These are phyloP conservation scores for Colletotrichum musicola DNA, from an alignment of 2,329 filamentous ascomycete genomes.

Conservation along the genomic window DNA sequence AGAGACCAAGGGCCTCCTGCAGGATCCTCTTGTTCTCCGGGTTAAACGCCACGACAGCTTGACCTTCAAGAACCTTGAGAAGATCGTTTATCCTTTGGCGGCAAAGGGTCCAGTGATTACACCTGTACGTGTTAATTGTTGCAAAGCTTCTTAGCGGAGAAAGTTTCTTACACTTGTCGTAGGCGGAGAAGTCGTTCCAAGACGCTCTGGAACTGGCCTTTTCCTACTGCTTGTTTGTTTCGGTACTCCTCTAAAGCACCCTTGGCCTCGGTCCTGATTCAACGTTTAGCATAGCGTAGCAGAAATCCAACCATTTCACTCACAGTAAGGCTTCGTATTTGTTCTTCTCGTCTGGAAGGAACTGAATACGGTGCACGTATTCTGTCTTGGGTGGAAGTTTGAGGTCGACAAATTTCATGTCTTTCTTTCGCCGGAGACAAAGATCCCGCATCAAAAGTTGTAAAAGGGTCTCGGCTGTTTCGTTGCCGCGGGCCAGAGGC, in stretches of 20 bases:
- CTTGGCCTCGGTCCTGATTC: conserved; percentile 75
- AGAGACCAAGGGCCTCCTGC: conserved; percentile 80
- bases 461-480: conserved; percentile 72
- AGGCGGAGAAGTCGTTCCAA: conserved; percentile 86
- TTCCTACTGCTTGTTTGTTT: conserved; percentile 54
- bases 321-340: conserved; percentile 82
- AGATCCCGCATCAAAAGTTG: conserved; percentile 84
- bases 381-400: conserved; percentile 83
- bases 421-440: conserved; percentile 84
- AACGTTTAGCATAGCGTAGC: conserved; percentile 41
- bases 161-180: conserved; percentile 72
- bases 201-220: conserved; percentile 77
- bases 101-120: conserved; percentile 90
- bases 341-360: conserved; percentile 78
- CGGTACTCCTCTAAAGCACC: conserved; percentile 75
- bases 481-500: conserved; percentile 70
- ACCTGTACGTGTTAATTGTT: conserved; percentile 57
- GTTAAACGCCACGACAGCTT: conserved; percentile 77
- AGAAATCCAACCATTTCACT: conserved; percentile 42
- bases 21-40: conserved; percentile 79
- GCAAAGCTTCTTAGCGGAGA: conserved; percentile 18
- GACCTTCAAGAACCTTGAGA: conserved; percentile 74
- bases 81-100: conserved; percentile 80
- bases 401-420: conserved; percentile 89
- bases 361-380: conserved; percentile 80